Base-by-base conservation (phyloP, 2,329 filamentous ascomycete species). In the Talaromyces marneffei region DNA sequence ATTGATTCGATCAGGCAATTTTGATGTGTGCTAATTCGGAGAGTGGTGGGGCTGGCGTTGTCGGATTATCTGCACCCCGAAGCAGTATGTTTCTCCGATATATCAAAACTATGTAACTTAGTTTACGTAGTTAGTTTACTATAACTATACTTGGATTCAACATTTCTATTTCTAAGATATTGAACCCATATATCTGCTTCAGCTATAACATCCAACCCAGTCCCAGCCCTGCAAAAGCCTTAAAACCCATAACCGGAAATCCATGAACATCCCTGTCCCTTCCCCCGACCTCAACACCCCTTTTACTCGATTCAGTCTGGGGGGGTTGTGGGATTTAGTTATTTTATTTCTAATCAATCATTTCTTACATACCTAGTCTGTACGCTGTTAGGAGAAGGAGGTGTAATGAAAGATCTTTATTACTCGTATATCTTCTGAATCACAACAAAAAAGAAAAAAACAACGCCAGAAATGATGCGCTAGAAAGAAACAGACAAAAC, bases 251-350 rank as follows among this genome's bases (percentile, higher is more conserved):
- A n/a, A n/a, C n/a, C n/a, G n/a, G n/a, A n/a, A n/a, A n/a, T n/a
- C n/a, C n/a, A n/a, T n/a, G n/a, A n/a, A n/a, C n/a, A n/a, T n/a
- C n/a, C n/a, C n/a, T n/a, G n/a, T n/a, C n/a, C n/a, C n/a, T n/a
- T n/a, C n/a, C n/a, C n/a, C n/a, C 35, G 80, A 82, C 63, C 70
- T 80, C 14, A 80, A 83, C 69, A 75, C 80, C 0, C 80, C 80
- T 0, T 78, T 77, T 62, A 72, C 72, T 0, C 76, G 74, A 8
- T 73, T 77, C 52, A 66, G 66, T 27, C 60, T 78, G 54, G 53
- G n/a, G 44, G 52, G 6, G 29, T 57, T 44, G 25, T 52, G 25
- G 53, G 40, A n/a, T 23, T 52, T 18, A 61, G 57, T 48, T 61
- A 61, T 40, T 61, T 61, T 31, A 20, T 44, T 35, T 40, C 56